These are phyloP conservation scores for Triticum urartu DNA, from an alignment of 176 grass and related monocot species.

Conservation along the genomic window DNA sequence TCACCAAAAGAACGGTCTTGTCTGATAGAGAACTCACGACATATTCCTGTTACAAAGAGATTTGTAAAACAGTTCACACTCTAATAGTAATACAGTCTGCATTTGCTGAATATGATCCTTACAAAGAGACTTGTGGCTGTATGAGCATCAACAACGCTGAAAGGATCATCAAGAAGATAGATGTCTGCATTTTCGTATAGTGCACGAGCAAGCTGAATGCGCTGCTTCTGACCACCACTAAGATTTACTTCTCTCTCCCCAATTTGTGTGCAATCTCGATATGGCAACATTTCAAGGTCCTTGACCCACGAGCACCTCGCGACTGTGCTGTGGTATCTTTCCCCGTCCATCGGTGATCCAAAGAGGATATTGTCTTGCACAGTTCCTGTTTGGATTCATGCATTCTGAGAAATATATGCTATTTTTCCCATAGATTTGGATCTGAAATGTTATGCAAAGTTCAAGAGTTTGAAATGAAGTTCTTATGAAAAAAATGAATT, in stretches of 20 bases:
- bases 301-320: slow-evolving; percentile 63
- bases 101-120: not conserved
- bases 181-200: slow-evolving; percentile 84
- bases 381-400: slow-evolving; percentile 93
- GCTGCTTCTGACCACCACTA: slow-evolving; percentile 95
- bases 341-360: slow-evolving; percentile 55
- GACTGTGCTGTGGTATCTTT: slow-evolving; percentile 78
- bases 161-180: slow-evolving; percentile 95
- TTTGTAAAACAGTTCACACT: not conserved
- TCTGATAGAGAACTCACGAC: slow-evolving; percentile 77
- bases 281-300: slow-evolving; percentile 76
- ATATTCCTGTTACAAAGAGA: slow-evolving; percentile 57
- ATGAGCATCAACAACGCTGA: slow-evolving; percentile 92
- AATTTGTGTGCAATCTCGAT: slow-evolving; percentile 78
- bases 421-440: slow-evolving; percentile 70
- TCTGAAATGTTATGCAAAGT: slow-evolving; percentile 45
- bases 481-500: slow-evolving; percentile 7
- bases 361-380: slow-evolving; percentile 93
- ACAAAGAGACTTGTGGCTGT: slow-evolving; percentile 86
- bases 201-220: slow-evolving; percentile 86
- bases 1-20: slow-evolving; percentile 84
- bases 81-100: not conserved
- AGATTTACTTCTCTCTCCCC: slow-evolving; percentile 91
- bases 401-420: slow-evolving; percentile 86
- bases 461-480: not conserved